A percentile compares a stretch with the other conserved stretches of the same genome.
Conservation (phyloP, 495 filamentous ascomycete genomes). For the Massariosphaeria phaeospora region DNA sequence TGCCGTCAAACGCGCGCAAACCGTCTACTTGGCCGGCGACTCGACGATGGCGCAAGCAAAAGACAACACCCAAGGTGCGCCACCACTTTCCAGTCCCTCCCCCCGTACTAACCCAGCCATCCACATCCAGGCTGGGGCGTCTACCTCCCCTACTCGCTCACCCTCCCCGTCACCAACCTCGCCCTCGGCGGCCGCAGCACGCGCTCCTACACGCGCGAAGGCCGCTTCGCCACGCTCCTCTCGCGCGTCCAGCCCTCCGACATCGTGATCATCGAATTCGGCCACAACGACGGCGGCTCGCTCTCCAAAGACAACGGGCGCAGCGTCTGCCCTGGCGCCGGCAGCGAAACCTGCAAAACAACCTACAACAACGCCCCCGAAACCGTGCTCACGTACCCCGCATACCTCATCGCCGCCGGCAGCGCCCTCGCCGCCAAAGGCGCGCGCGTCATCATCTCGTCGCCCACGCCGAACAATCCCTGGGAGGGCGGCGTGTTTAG, state of each 20-base stretch:
- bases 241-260: conserved; percentile 47
- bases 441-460: conserved; percentile 57
- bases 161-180: conserved; percentile 51
- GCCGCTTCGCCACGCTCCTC: conserved; percentile 54
- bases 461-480: conserved; percentile 59
- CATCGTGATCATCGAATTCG: conserved; percentile 59
- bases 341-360: conserved; percentile 52
- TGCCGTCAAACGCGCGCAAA: conserved; percentile 17
- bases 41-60: conserved; percentile 32
- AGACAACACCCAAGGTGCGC: conserved; percentile 29
- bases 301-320: conserved; percentile 57
- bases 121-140: conserved; percentile 53
- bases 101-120: not conserved
- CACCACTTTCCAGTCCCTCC: not conserved
- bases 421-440: conserved; percentile 52
- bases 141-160: conserved; percentile 49
- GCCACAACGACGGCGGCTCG: conserved; percentile 62
- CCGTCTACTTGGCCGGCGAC: conserved; percentile 36
- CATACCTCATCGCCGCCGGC: conserved; percentile 54
- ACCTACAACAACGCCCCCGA: conserved; percentile 49
- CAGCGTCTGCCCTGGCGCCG: conserved; percentile 53
- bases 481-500: conserved; percentile 54
- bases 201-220: conserved; percentile 57
- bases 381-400: conserved; percentile 54
- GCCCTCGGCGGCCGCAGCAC: conserved; percentile 57